Conservation (phyloP, 352 stramenopile species). For the Pythium myriotylum region DNA sequence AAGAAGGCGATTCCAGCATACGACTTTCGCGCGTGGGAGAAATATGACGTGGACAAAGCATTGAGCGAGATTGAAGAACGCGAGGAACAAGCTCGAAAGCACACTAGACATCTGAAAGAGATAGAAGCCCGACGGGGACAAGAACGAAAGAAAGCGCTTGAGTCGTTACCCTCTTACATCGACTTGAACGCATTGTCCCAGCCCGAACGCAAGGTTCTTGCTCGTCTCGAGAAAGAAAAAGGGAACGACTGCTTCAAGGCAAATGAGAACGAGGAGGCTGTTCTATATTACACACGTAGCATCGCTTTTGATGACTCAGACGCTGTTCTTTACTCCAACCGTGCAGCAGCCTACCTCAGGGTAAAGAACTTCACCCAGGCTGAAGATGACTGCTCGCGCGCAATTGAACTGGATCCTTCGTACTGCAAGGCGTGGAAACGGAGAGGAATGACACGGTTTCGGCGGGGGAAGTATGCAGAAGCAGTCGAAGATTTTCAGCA, state of each 20-base stretch:
- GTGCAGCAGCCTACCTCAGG: slow-evolving; percentile 79
- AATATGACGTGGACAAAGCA: slow-evolving; percentile 89
- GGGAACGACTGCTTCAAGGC: slow-evolving; percentile 93
- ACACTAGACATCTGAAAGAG: slow-evolving; percentile 39
- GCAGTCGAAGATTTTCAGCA: slow-evolving; percentile 83
- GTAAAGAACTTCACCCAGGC: slow-evolving; percentile 85
- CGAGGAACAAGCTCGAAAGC: slow-evolving; percentile 41
- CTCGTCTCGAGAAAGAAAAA: slow-evolving; percentile 90
- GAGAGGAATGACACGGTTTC: slow-evolving; percentile 88
- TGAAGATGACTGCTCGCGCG: slow-evolving; percentile 83
- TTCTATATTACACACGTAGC: slow-evolving; percentile 90
- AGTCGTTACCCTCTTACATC: slow-evolving; percentile 61
- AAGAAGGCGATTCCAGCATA: slow-evolving; percentile 73
- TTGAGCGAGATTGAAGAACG: slow-evolving; percentile 70
- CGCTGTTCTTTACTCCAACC: slow-evolving; percentile 85
- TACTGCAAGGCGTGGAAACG: slow-evolving; percentile 90
- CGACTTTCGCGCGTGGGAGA: slow-evolving; percentile 92
- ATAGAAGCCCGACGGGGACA: slow-evolving; percentile 38
- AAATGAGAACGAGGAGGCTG: slow-evolving; percentile 83
- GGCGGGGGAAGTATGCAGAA: slow-evolving; percentile 83
- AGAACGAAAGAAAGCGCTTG: slow-evolving; percentile 55
- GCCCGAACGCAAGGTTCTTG: slow-evolving; percentile 57
- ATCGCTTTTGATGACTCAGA: slow-evolving; percentile 81
- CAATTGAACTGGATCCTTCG: slow-evolving; percentile 73
- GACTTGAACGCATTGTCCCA: slow-evolving; percentile 53